phyloP scores from a whole-genome alignment of 371 early-diverging fungal species.

The Rhizopus delemar region DNA sequence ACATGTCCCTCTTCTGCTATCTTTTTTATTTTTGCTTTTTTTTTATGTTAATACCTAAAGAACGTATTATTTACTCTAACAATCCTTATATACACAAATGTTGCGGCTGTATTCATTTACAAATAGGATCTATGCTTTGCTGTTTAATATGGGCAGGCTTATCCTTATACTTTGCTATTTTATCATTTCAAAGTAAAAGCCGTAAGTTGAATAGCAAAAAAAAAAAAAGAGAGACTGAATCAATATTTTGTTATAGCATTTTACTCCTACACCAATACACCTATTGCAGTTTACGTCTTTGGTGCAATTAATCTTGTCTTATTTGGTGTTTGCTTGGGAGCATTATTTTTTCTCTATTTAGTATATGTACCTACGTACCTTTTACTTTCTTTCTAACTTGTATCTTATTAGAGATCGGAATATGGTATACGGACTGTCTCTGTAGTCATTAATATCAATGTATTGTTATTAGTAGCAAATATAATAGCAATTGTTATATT shows the following conservation, averaged over 20 bases:
- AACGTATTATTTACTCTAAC: constrained; percentile 29
- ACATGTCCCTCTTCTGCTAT: too few species aligned
- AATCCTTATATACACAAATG: constrained; percentile 40
- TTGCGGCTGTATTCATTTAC: constrained; percentile 51
- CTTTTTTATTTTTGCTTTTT: too few species aligned
- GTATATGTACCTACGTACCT: constrained; percentile 19
- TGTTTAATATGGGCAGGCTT: constrained; percentile 49
- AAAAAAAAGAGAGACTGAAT: background rate
- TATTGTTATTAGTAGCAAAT: constrained; percentile 32
- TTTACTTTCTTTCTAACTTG: background rate
- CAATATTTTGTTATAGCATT: constrained; percentile 31
- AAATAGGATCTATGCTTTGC: constrained; percentile 33
- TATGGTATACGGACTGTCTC: constrained; percentile 18
- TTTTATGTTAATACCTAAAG: background rate
- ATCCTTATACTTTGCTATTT: constrained; percentile 44
- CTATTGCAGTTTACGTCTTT: constrained; percentile 36
- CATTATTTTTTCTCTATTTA: constrained; percentile 34
- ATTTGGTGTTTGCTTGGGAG: constrained; percentile 27
- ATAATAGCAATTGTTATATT: constrained; percentile 33
- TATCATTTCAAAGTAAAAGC: constrained; percentile 47
- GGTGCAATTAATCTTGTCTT: constrained; percentile 44
- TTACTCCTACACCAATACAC: constrained; percentile 24
- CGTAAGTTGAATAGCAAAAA: constrained; percentile 34
- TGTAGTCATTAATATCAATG: constrained; percentile 17
- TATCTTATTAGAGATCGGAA: constrained; percentile 5